Evolutionary conservation across 2,329 filamentous ascomycete genomes (phyloP), one percentile per base, ranked within the genome.

Genomic region (Hortaea sp.): DNA sequence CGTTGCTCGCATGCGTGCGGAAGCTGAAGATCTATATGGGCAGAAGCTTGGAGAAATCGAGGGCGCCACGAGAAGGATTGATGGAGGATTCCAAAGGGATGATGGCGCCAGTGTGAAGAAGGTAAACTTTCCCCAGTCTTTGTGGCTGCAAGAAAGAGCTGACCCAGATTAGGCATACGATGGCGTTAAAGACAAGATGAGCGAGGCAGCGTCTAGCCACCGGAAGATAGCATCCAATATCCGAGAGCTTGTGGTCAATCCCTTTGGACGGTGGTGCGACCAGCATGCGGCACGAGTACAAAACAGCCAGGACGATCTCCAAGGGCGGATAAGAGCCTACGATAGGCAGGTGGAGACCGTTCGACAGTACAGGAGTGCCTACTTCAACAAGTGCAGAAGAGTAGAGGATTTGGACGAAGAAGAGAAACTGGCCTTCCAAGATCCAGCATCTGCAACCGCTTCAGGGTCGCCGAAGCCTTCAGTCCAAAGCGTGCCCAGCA

Each of bases 301-400:
- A 64, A 87, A 88, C 60, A 95, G 88, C 20, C 90, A 98, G 64
- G 92, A 97, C 57, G 89, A 95, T 59, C 78, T 98, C 20, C 90
- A 97, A 66, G 70, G 75, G 41, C 85, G 88, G 48, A 89, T 97
- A 68, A 95, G 95, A 72, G 78, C 85, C 51, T 88, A 97, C 66
- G 88, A 95, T 63, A 86, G 85, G 56, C 94, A 98, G 67, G 84
- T 85, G 48, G 92, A 98, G 52, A 67, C 78, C 13, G 88, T 95
- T 51, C 88, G 88, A 75, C 97, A 97, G 70, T 78, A 95, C 57
- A 82, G 92, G 53, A 95, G 86, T 66, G 85, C 87, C 58, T 98
- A 98, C 69, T 97, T 97, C 77, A 98, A 97, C 74, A 98, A 97
- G 70, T 98, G 92, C 65, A 84, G 94, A 42, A 73, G 95, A 51